Evolutionary conservation across 2,329 filamentous ascomycete genomes (phyloP).

Genomic region (Thielaviopsis cerberus): DNA sequence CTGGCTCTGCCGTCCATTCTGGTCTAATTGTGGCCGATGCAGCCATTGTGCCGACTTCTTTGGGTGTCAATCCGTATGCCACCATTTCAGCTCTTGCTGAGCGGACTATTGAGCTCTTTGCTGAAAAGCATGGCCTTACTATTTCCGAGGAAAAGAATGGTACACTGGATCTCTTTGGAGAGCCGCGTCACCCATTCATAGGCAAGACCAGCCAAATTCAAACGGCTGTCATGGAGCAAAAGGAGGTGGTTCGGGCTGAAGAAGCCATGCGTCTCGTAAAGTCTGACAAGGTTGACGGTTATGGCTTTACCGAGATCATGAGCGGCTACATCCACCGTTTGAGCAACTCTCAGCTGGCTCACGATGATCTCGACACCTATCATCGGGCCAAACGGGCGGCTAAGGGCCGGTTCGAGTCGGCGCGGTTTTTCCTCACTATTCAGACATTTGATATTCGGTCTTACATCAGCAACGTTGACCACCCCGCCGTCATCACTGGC

Average conservation of each 20-base stretch:
- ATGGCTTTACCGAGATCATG: constrained; percentile 48
- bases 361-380: constrained; percentile 32
- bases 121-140: constrained; percentile 21
- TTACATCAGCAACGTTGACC: constrained; percentile 28
- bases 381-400: constrained; percentile 33
- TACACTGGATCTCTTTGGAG: constrained; percentile 34
- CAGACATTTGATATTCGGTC: constrained; percentile 33
- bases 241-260: constrained; percentile 20
- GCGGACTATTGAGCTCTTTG: constrained; percentile 36
- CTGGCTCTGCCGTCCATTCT: constrained; percentile 29
- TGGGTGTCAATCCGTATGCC: constrained; percentile 49
- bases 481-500: constrained; percentile 36
- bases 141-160: constrained; percentile 30
- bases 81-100: constrained; percentile 53
- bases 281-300: constrained; percentile 27
- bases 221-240: constrained; percentile 19
- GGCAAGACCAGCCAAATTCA: constrained; percentile 5
- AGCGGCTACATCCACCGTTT: constrained; percentile 38
- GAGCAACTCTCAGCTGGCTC: constrained; percentile 20
- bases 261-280: constrained; percentile 24
- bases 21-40: constrained; percentile 46
- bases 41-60: constrained; percentile 39
- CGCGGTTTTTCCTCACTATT: constrained; percentile 40
- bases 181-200: constrained; percentile 24
- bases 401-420: constrained; percentile 34